Base-by-base conservation (phyloP, 164 flowering plant species). In the Stephania japonica region DNA sequence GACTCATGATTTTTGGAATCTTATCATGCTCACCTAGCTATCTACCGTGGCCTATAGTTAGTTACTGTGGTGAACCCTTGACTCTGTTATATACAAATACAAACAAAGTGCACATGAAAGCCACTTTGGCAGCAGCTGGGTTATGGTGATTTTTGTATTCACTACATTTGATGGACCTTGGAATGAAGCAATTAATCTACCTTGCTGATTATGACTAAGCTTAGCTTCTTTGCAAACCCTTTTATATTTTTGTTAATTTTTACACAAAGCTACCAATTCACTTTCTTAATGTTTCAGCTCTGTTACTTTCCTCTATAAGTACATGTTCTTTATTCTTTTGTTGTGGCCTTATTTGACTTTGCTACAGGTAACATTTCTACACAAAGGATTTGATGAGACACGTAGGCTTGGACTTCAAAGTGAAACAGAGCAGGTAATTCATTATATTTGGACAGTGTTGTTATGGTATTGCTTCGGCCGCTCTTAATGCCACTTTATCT, bases 371-470 rank as follows among this genome's bases (percentile, higher is more conserved):
- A 94, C 97, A 25, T 90, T 94, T 83, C 80, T 92, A 25, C 98
- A 94, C 73, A 91, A 94, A 83, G 98, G 98, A 73, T 94, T 87
- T 87, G 97, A 94, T 79, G 98, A 94, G 85, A 92, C 87, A 66
- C 97, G 97, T 26, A 86, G 98, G 67, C 97, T 94, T 83, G 98
- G 98, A 64, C 94, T 94, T 41, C 83, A 66, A 76, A 85, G 82
- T 81, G 97, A 88, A 80, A 94, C 97, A 47, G 98, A 94, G 74
- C 91, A 91, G 97, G 98, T 91, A 67, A 43, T 32, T 76, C 26
- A 69, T 73, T n/a, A 32, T 7, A 26, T 11, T 21, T 11, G 38
- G 67, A 18, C 62, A 53, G 38, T 32, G 38, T 32, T 32, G 38
- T 32, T 32, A 32, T 32, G 38, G 38, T 32, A 32, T 32, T 32